Evolutionary conservation across 192 early-diverging fungal species (phyloP).

Genomic region (Chytriomyces confervae): DNA sequence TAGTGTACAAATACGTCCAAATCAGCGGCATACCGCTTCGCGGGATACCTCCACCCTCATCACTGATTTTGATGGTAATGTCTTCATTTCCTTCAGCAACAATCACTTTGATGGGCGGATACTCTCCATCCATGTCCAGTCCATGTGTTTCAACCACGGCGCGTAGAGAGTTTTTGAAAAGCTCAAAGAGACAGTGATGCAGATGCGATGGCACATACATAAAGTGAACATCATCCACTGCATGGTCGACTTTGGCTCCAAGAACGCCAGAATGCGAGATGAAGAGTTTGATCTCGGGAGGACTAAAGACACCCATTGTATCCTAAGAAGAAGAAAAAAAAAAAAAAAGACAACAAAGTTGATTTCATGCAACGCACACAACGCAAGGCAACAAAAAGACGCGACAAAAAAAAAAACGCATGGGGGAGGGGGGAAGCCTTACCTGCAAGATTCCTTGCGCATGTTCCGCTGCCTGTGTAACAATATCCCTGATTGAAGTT

Average conservation of each 20-base stretch:
- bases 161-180: constrained; percentile 95
- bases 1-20: constrained; percentile 91
- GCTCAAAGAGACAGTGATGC: constrained; percentile 97
- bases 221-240: constrained; percentile 75
- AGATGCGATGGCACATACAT: constrained; percentile 96
- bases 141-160: constrained; percentile 93
- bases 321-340: constrained; percentile 61
- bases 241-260: constrained; percentile 14
- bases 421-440: neutral
- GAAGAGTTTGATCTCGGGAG: constrained; percentile 72
- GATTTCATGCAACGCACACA: neutral
- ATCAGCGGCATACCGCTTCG: constrained; percentile 86
- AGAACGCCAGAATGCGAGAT: constrained; percentile 36
- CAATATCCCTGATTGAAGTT: constrained; percentile 81
- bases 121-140: constrained; percentile 75
- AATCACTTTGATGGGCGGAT: constrained; percentile 93
- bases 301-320: constrained; percentile 76
- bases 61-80: constrained; percentile 95
- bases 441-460: constrained; percentile 76
- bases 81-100: constrained; percentile 77
- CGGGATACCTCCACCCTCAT: constrained; percentile 94
- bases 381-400: neutral
- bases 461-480: constrained; percentile 87
- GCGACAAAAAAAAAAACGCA: neutral
- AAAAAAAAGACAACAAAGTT: neutral